These are phyloP conservation scores for Crucihimalaya himalaica DNA, from an alignment of 345 rosid genomes.

Conservation along the genomic window DNA sequence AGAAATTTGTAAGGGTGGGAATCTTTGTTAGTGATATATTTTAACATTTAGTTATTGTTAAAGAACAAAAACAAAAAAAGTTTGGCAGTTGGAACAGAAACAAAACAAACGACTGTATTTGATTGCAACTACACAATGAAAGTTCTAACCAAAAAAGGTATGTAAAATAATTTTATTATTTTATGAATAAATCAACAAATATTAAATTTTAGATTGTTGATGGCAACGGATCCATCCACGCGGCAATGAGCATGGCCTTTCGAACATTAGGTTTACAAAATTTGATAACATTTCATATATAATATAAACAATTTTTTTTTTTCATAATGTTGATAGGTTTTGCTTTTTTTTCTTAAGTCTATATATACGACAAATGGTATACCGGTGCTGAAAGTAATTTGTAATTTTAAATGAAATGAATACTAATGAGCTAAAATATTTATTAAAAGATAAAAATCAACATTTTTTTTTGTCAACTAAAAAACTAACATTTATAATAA, in stretches of 20 bases:
- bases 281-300: background rate
- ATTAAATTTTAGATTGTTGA: background rate
- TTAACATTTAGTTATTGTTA: no score
- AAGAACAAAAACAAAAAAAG: no score
- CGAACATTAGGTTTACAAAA: background rate
- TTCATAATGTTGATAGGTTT: no score
- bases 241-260: slow-evolving; percentile 17
- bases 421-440: background rate
- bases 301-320: no score
- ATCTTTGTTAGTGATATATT: background rate
- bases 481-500: no score
- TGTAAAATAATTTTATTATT: background rate
- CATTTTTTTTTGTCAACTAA: no score
- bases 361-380: no score
- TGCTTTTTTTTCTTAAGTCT: no score
- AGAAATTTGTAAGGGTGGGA: background rate
- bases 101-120: background rate
- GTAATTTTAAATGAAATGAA: background rate
- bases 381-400: no score
- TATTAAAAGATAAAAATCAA: background rate
- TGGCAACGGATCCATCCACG: slow-evolving; percentile 22
- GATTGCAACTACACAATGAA: slow-evolving; percentile 4
- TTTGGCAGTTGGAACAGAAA: background rate
- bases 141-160: slow-evolving; percentile 1
- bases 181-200: background rate